A percentile compares a stretch with the other conserved stretches of the same genome.
Evolutionary conservation across 371 early-diverging fungal species (phyloP).

Genomic region (Ordospora pajunii): DNA sequence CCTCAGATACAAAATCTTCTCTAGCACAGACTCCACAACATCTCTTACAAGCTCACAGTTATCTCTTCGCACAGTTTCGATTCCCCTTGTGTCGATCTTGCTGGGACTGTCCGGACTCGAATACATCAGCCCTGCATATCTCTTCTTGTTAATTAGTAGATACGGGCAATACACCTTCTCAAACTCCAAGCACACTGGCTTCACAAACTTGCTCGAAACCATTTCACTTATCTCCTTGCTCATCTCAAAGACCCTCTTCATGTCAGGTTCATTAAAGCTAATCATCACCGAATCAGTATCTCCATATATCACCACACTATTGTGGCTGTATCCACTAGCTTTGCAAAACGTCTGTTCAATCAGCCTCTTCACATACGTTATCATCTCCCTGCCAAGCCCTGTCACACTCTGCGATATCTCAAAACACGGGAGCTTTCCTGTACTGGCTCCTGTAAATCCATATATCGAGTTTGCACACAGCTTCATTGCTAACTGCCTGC

Average conservation of each 20-base stretch:
- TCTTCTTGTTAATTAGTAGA: conserved; percentile 94
- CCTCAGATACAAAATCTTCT: conserved; percentile 77
- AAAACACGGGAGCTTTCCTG: conserved; percentile 88
- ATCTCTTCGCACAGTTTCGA: conserved; percentile 98
- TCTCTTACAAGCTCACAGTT: conserved; percentile 83
- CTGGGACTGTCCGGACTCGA: conserved; percentile 76
- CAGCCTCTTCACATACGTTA: conserved; percentile 74
- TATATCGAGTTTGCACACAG: conserved; percentile 97
- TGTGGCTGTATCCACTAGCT: conserved; percentile 73
- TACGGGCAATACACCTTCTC: conserved; percentile 97
- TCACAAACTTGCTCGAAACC: conserved; percentile 75
- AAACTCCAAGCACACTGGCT: conserved; percentile 93
- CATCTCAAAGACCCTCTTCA: conserved; percentile 44
- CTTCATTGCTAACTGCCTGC: conserved; percentile 92
- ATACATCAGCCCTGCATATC: conserved; percentile 81
- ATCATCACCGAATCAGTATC: conserved; percentile 99
- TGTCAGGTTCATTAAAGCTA: conserved; percentile 71
- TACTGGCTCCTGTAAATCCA: conserved; percentile 95
- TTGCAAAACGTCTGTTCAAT: conserved; percentile 76
- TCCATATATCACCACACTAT: conserved; percentile 91
- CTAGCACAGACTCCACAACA: conserved; percentile 82
- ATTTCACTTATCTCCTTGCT: conserved; percentile 64
- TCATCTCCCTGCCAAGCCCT: conserved; percentile 94
- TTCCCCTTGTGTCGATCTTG: conserved; percentile 94
- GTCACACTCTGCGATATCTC: conserved; percentile 96